phyloP scores from a whole-genome alignment of 1,284 basidiomycete species.

The Phylloporus sp. region DNA sequence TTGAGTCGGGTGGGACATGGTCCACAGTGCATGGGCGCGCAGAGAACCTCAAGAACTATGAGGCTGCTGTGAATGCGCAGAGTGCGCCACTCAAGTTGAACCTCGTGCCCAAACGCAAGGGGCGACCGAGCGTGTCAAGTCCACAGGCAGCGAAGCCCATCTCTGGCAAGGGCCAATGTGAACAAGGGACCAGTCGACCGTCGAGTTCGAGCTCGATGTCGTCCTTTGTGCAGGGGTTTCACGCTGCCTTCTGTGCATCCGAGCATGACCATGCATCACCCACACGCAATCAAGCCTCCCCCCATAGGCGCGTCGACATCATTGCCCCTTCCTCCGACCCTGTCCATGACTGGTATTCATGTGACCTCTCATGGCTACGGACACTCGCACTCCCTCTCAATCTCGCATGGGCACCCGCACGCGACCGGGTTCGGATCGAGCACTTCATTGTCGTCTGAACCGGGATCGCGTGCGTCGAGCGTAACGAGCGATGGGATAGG shows the following conservation, averaged over 20 bases:
- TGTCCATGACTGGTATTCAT: slow-evolving; percentile 24
- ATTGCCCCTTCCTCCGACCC: slow-evolving; percentile 33
- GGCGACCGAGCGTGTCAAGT: slow-evolving; percentile 26
- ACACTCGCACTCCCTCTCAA: background rate
- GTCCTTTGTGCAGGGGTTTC: slow-evolving; percentile 50
- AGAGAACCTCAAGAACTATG: slow-evolving; percentile 75
- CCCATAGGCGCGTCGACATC: slow-evolving; percentile 35
- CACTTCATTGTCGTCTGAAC: slow-evolving; percentile 27
- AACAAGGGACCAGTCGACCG: slow-evolving; percentile 40
- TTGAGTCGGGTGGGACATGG: slow-evolving; percentile 34
- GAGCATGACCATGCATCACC: slow-evolving; percentile 1
- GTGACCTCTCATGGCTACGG: slow-evolving; percentile 1
- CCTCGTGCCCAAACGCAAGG: slow-evolving; percentile 39
- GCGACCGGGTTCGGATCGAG: slow-evolving; percentile 20
- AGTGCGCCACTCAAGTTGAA: slow-evolving; percentile 60
- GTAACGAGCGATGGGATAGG: slow-evolving; percentile 41
- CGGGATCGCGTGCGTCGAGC: slow-evolving; percentile 47
- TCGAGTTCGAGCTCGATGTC: slow-evolving; percentile 46
- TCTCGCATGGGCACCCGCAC: background rate
- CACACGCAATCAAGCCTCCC: slow-evolving; percentile 33
- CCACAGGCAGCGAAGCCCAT: slow-evolving; percentile 11
- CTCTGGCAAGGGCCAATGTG: slow-evolving; percentile 1
- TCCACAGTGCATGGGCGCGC: slow-evolving; percentile 51
- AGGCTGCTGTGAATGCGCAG: slow-evolving; percentile 75
- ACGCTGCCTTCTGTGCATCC: slow-evolving; percentile 21